These are phyloP conservation scores for Zalerion maritima DNA, from an alignment of 495 filamentous ascomycete genomes.

Conservation along the genomic window DNA sequence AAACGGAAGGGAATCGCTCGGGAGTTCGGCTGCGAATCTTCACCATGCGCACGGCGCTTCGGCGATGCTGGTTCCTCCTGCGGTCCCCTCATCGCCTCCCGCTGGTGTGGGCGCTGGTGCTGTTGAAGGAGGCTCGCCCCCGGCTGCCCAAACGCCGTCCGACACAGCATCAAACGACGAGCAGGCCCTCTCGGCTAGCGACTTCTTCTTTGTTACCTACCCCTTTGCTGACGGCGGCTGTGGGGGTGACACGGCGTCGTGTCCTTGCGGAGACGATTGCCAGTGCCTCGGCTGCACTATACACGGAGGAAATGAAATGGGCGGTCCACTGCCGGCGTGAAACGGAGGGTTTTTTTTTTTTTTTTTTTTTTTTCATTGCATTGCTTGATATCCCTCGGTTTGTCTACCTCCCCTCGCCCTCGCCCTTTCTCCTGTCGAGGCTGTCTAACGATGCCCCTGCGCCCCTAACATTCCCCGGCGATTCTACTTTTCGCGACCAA, in stretches of 20 bases:
- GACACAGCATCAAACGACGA: constrained; percentile 32
- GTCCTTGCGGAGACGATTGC: constrained; percentile 39
- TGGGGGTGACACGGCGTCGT: constrained; percentile 22
- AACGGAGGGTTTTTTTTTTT: too few relatives aligned
- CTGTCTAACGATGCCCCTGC: too few relatives aligned
- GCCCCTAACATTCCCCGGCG: too few relatives aligned
- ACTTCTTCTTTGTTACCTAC: constrained; percentile 37
- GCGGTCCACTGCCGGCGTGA: too few relatives aligned
- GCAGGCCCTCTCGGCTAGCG: constrained; percentile 21
- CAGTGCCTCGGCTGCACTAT: constrained; percentile 34
- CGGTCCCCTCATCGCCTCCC: neutral
- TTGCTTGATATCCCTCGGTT: too few relatives aligned
- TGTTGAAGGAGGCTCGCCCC: constrained; percentile 10
- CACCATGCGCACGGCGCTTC: constrained; percentile 6
- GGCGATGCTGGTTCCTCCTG: constrained; percentile 1
- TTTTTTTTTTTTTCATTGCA: too few relatives aligned
- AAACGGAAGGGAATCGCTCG: too few relatives aligned
- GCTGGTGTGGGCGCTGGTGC: constrained; percentile 2
- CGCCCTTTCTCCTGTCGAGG: too few relatives aligned
- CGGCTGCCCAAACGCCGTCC: constrained; percentile 19
- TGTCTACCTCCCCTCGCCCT: too few relatives aligned
- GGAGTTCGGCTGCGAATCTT: too few relatives aligned
- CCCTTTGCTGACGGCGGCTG: constrained; percentile 19
- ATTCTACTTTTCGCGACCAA: too few relatives aligned
- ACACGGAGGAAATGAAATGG: constrained; percentile 7